These are phyloP conservation scores for Dendrobium nobile DNA, from an alignment of 106 monocot genomes.

Conservation along the genomic window DNA sequence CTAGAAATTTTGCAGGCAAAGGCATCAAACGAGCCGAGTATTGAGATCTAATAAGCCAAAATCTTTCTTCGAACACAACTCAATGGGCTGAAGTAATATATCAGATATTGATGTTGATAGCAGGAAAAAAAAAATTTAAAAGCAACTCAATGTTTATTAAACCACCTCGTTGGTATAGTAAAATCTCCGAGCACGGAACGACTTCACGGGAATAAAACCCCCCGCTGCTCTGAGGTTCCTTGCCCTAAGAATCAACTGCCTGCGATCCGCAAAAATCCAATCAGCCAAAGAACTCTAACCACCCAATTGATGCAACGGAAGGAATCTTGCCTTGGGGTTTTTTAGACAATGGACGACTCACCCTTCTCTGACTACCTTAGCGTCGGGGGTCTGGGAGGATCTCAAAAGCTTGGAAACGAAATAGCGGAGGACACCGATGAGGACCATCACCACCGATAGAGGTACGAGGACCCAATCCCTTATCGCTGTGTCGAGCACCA, in stretches of 20 bases:
- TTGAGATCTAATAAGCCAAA: background rate
- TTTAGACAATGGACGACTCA: conserved; percentile 1
- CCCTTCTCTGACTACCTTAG: conserved; percentile 88
- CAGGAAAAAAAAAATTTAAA: background rate
- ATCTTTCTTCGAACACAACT: background rate
- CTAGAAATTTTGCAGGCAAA: background rate
- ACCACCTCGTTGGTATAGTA: conserved; percentile 28
- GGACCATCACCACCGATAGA: conserved; percentile 93
- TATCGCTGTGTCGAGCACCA: conserved; percentile 95
- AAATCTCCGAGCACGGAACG: conserved; percentile 16
- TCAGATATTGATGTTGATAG: background rate
- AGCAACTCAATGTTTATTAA: background rate
- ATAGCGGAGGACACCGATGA: conserved; percentile 94
- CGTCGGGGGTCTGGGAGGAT: conserved; percentile 58
- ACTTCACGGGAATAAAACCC: conserved; percentile 17
- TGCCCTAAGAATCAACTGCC: conserved; percentile 29
- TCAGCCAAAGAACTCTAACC: background rate
- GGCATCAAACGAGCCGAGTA: background rate
- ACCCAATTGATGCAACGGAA: background rate
- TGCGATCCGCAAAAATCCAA: conserved; percentile 1
- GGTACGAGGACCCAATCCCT: conserved; percentile 96
- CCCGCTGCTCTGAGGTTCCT: conserved; percentile 24
- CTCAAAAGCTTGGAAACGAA: conserved; percentile 98
- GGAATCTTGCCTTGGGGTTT: background rate
- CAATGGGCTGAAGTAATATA: background rate